phyloP scores from a whole-genome alignment of 2,329 filamentous ascomycete species.

The Phaeosphaeriaceae sp. region DNA sequence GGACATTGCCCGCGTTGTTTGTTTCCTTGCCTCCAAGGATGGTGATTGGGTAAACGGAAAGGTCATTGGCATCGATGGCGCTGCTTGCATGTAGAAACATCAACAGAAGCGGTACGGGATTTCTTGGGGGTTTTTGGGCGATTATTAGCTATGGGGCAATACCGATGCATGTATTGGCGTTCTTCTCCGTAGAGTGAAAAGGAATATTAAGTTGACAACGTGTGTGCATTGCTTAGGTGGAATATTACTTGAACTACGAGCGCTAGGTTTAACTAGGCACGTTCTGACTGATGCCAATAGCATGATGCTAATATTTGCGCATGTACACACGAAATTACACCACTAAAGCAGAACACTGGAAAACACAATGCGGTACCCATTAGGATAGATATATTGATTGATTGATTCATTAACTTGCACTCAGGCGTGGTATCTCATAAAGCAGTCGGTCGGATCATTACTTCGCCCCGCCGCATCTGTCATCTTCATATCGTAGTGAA shows the following conservation, averaged over 20 bases:
- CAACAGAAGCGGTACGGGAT: constrained; percentile 3
- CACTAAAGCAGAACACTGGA: too few species aligned
- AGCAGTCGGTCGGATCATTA: constrained; percentile 3
- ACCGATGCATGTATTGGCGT: constrained; percentile 25
- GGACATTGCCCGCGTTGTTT: constrained; percentile 71
- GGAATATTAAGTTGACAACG: background rate
- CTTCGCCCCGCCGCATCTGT: constrained; percentile 8
- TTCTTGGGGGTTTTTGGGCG: constrained; percentile 14
- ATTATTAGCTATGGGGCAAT: constrained; percentile 11
- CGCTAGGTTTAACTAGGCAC: too few species aligned
- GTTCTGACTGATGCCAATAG: too few species aligned
- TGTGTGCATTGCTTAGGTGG: too few species aligned
- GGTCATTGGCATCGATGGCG: constrained; percentile 57
- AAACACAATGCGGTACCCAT: too few species aligned
- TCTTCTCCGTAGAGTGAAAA: constrained; percentile 15
- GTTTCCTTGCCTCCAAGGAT: constrained; percentile 64
- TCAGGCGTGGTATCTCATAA: constrained; percentile 30
- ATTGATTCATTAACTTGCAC: constrained; percentile 17
- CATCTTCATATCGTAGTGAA: background rate
- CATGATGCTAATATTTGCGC: too few species aligned
- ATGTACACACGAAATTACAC: too few species aligned
- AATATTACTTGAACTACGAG: too few species aligned
- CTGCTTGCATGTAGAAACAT: constrained; percentile 51
- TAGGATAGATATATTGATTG: constrained; percentile 1
- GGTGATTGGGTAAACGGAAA: constrained; percentile 63